Conservation (phyloP, 1,284 basidiomycete species). For the Ceratobasidium papillatum region DNA sequence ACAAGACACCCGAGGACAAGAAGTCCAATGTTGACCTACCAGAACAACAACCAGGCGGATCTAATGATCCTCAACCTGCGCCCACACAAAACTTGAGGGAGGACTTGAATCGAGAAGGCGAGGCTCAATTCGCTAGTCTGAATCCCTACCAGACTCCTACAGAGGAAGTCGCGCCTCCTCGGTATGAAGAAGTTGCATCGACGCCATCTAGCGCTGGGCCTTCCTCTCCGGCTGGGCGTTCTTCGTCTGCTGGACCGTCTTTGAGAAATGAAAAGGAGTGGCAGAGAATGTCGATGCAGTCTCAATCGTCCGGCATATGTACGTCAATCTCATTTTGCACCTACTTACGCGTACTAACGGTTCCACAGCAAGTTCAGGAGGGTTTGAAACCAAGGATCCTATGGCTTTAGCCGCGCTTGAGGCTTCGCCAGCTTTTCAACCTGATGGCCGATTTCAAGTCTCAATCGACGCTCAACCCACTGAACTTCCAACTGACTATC, state of each 20-base stretch:
- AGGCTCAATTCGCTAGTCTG: neutral
- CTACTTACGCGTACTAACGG: neutral
- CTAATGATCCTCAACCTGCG: neutral
- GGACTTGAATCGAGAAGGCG: neutral
- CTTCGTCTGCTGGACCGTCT: neutral
- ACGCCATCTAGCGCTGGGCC: neutral
- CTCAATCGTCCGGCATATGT: constrained; percentile 16
- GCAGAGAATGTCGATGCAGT: constrained; percentile 16
- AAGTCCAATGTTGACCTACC: neutral
- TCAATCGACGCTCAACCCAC: constrained; percentile 8
- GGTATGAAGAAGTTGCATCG: constrained; percentile 26
- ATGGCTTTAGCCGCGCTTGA: constrained; percentile 15
- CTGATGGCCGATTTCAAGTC: constrained; percentile 35
- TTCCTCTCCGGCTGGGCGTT: neutral
- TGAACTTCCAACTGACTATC: constrained; percentile 60
- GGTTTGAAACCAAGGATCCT: neutral
- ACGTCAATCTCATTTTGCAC: neutral
- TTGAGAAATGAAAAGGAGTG: constrained; percentile 9
- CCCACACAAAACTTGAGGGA: neutral
- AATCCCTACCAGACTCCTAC: neutral
- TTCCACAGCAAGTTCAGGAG: neutral
- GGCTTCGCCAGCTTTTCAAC: constrained; percentile 23
- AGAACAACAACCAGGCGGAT: neutral
- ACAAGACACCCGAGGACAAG: constrained; percentile 15
- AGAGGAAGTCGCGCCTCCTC: constrained; percentile 1